Evolutionary conservation across 129 eudicot species (phyloP).

Genomic region (Sambucus nigra): DNA sequence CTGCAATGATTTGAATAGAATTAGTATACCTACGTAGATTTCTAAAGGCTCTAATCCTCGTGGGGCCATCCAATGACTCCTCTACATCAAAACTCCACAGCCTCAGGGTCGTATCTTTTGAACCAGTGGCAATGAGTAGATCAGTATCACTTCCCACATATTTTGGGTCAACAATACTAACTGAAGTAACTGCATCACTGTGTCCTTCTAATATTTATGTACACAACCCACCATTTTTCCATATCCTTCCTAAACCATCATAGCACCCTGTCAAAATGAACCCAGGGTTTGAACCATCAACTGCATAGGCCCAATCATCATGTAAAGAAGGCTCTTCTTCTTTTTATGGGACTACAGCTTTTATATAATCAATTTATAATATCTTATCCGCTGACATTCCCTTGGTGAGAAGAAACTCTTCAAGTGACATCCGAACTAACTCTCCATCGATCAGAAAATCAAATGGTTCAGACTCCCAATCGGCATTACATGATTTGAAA

Average conservation of each 20-base stretch:
- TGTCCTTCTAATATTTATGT: constrained; percentile 87
- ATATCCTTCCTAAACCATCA: constrained; percentile 84
- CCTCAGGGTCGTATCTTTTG: constrained; percentile 72
- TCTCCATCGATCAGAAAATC: no score
- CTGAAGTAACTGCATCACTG: constrained; percentile 67
- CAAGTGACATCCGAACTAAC: no score
- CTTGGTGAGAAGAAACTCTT: no score
- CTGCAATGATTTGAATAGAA: constrained; percentile 69
- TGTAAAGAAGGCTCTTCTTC: no score
- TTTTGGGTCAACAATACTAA: constrained; percentile 40
- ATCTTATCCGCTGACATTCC: no score
- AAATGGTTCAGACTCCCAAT: no score
- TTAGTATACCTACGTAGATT: constrained; percentile 77
- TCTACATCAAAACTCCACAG: constrained; percentile 80
- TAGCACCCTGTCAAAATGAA: constrained; percentile 83
- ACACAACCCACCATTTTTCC: constrained; percentile 72
- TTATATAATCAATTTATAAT: no score
- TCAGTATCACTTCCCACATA: constrained; percentile 38
- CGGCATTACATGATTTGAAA: no score
- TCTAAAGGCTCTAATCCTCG: constrained; percentile 49
- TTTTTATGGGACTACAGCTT: no score
- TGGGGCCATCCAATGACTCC: constrained; percentile 31
- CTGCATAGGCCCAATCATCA: no score
- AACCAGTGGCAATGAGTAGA: constrained; percentile 65
- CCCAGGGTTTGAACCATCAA: no score